Conservation (phyloP, 2,329 filamentous ascomycete species). For the Aspergillus sojae region DNA sequence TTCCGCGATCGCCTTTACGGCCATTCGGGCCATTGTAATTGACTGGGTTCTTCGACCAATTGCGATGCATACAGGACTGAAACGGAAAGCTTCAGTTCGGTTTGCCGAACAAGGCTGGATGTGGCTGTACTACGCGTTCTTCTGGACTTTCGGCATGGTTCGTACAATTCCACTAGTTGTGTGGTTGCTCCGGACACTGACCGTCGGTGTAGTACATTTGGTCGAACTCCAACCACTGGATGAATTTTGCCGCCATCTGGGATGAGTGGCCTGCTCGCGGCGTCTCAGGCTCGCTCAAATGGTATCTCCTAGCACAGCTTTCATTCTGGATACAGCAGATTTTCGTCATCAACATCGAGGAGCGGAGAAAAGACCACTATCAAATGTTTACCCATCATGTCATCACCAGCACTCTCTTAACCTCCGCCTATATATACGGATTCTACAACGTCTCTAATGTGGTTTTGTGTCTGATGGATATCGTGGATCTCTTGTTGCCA, state of each 20-base stretch:
- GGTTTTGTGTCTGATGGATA: conserved; percentile 89
- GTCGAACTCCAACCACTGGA: conserved; percentile 74
- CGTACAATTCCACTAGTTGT: conserved; percentile 32
- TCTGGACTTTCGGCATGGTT: conserved; percentile 85
- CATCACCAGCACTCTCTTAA: conserved; percentile 80
- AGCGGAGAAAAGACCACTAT: conserved; percentile 88
- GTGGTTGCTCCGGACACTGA: neutral
- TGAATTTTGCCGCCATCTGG: conserved; percentile 80
- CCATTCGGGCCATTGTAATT: conserved; percentile 79
- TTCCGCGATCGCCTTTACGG: conserved; percentile 84
- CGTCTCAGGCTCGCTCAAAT: conserved; percentile 74
- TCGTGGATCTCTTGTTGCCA: conserved; percentile 85
- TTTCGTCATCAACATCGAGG: conserved; percentile 90
- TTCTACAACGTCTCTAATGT: conserved; percentile 85
- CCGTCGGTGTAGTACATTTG: conserved; percentile 69
- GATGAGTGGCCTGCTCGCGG: conserved; percentile 79
- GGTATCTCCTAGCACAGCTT: conserved; percentile 87
- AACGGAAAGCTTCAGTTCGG: conserved; percentile 75
- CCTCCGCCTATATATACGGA: conserved; percentile 81
- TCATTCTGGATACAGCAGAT: conserved; percentile 95
- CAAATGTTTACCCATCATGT: conserved; percentile 97
- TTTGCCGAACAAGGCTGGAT: conserved; percentile 97
- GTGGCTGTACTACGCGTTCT: conserved; percentile 76
- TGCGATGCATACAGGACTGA: conserved; percentile 71
- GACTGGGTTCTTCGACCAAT: conserved; percentile 83